Conservation (phyloP, 306 rosid species). For the Prunus dulcis region DNA sequence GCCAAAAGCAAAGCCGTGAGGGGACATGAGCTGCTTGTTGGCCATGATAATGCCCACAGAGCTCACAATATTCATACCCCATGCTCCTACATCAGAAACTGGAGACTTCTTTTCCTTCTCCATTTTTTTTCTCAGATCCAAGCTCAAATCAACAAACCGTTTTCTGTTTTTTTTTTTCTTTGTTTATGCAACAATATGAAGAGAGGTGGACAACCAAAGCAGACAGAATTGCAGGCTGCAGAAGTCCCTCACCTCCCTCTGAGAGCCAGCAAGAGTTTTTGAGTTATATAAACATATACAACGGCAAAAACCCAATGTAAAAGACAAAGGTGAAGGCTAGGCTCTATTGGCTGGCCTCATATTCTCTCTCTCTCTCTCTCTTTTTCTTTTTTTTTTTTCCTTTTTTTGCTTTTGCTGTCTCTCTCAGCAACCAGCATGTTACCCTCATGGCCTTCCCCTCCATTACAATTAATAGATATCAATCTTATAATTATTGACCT, state of each 20-base stretch:
- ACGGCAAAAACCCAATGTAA: neutral
- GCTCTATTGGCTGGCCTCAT: constrained; percentile 18
- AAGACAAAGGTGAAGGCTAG: constrained; percentile 12
- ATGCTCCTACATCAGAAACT: constrained; percentile 52
- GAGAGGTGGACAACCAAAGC: constrained; percentile 21
- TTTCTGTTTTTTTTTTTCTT: neutral
- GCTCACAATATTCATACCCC: constrained; percentile 57
- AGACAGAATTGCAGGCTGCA: constrained; percentile 19
- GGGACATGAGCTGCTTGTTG: constrained; percentile 57
- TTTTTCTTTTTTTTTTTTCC: neutral
- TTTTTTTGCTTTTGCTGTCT: constrained; percentile 6
- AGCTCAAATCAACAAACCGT: neutral
- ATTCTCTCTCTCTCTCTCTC: too few relatives aligned
- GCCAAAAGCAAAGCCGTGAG: constrained; percentile 44
- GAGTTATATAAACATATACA: neutral
- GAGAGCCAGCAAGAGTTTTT: neutral
- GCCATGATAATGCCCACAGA: constrained; percentile 61
- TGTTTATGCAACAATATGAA: neutral
- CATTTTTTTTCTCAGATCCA: constrained; percentile 6
- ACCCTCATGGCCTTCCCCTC: constrained; percentile 7
- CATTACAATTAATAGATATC: neutral
- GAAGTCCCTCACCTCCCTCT: constrained; percentile 17
- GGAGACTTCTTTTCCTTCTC: constrained; percentile 34
- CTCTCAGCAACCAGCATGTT: constrained; percentile 19
- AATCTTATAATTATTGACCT: neutral